A percentile compares a stretch with the other conserved stretches of the same genome.
Conservation (phyloP, 2,329 filamentous ascomycete species). For the Trichoderma atroviride region DNA sequence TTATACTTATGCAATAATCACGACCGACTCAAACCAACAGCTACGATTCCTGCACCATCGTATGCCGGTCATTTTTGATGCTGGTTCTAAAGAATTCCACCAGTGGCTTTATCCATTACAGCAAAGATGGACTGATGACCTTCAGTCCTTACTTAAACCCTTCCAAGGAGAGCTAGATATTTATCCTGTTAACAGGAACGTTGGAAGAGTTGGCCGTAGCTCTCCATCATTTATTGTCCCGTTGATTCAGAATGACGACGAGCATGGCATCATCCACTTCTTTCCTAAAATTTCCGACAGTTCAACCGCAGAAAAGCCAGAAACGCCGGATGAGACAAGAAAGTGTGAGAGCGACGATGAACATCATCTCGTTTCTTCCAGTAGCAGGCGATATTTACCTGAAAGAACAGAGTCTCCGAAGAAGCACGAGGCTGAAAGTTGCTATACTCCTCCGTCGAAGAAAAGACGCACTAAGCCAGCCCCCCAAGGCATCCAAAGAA, state of each 20-base stretch:
- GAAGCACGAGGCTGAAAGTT: constrained; percentile 18
- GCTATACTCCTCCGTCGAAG: not conserved
- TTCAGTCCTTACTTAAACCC: constrained; percentile 79
- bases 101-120: constrained; percentile 78
- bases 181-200: constrained; percentile 84
- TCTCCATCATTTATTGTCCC: constrained; percentile 83
- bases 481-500: not conserved
- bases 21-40: constrained; percentile 81
- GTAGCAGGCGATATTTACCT: not conserved
- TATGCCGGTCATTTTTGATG: constrained; percentile 91
- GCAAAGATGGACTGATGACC: constrained; percentile 73
- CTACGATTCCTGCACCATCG: constrained; percentile 87
- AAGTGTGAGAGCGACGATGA: not conserved
- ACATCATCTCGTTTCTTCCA: not conserved
- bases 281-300: constrained; percentile 60
- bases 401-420: not conserved
- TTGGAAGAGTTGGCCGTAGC: constrained; percentile 93
- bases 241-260: constrained; percentile 82
- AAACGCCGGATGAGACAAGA: not conserved
- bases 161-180: constrained; percentile 78
- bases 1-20: constrained; percentile 94
- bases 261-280: constrained; percentile 91
- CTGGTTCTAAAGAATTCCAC: constrained; percentile 68
- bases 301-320: not conserved
- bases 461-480: not conserved